phyloP scores from a whole-genome alignment of 306 rosid genomes.

The Begonia fuchsioides region DNA sequence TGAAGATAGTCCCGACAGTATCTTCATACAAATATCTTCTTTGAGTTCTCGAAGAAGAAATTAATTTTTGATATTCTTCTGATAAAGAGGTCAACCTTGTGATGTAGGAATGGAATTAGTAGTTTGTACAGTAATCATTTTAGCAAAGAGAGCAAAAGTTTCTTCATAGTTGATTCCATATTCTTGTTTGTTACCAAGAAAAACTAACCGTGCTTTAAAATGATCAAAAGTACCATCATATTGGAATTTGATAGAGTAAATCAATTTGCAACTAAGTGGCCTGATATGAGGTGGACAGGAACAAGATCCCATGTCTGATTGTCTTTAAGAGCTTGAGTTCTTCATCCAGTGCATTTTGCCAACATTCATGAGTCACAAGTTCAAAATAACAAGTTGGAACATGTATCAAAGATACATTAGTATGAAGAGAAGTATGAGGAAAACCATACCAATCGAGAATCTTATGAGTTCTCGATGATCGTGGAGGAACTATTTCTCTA shows the following conservation, averaged over 20 bases:
- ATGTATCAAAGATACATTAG: neutral
- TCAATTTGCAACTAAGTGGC: conserved; percentile 3
- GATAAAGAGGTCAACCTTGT: neutral
- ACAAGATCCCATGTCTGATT: conserved; percentile 4
- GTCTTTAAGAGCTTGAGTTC: conserved; percentile 1
- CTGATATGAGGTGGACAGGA: neutral
- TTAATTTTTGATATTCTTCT: conserved; percentile 3
- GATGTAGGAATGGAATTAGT: neutral
- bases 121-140: neutral
- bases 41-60: neutral
- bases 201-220: no score
- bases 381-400: neutral
- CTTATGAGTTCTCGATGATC: neutral
- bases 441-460: neutral
- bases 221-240: conserved; percentile 1
- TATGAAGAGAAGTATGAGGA: neutral
- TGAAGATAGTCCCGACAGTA: neutral
- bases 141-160: neutral
- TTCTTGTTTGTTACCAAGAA: no score
- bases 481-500: neutral
- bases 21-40: neutral
- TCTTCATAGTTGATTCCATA: no score
- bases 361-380: neutral
- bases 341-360: neutral
- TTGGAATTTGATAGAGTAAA: neutral